Conservation (phyloP, 202 grass and related monocot genomes). For the Thinopyrum obtusiflorum region DNA sequence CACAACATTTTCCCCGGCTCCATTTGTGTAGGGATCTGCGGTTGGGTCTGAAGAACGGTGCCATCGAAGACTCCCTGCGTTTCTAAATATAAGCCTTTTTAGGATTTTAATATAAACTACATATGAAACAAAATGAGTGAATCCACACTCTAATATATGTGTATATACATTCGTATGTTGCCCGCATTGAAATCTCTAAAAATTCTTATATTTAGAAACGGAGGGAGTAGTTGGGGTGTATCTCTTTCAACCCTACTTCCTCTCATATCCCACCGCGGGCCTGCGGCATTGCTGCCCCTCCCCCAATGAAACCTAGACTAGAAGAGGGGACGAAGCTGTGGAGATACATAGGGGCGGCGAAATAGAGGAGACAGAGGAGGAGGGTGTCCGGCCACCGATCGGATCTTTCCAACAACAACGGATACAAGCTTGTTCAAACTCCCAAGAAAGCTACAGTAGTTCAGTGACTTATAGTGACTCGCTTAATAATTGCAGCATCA, state of each 20-base stretch:
- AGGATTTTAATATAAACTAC: no score
- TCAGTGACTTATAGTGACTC: background rate
- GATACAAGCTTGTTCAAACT: background rate
- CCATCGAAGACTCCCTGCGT: no score
- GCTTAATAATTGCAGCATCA: background rate
- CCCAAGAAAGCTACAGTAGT: background rate
- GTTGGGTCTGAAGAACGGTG: no score
- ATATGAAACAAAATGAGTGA: no score
- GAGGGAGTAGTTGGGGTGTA: background rate
- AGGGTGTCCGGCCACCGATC: no score
- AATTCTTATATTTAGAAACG: no score
- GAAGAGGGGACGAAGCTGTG: background rate
- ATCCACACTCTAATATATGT: no score
- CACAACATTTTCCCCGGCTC: background rate
- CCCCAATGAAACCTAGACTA: no score
- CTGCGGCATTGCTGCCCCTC: background rate
- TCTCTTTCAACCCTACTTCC: background rate
- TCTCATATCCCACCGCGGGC: background rate
- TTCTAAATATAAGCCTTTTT: no score
- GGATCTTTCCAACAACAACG: background rate
- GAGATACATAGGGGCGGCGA: background rate
- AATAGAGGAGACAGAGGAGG: no score
- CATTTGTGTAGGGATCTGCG: background rate
- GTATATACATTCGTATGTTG: no score
- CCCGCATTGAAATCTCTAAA: no score